phyloP scores from a whole-genome alignment of 2,329 filamentous ascomycete genomes.

The Hymenoscyphus infarciens region DNA sequence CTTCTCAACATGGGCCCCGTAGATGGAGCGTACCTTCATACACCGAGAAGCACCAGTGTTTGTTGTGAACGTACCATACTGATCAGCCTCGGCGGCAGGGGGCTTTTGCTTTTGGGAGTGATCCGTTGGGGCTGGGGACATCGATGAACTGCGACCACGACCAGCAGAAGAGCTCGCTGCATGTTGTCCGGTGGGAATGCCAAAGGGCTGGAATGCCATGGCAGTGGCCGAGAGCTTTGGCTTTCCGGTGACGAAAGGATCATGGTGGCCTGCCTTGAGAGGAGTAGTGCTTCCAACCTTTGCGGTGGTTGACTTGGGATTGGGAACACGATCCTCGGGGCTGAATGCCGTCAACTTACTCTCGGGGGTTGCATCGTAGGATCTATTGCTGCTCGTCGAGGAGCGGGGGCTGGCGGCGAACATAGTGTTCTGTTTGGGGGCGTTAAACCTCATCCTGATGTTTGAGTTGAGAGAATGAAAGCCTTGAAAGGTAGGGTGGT shows the following conservation, averaged over 20 bases:
- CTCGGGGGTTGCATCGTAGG: constrained; percentile 60
- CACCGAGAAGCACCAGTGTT: constrained; percentile 28
- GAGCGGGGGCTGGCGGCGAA: constrained; percentile 37
- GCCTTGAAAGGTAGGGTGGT: no score
- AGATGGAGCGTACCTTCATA: constrained; percentile 30
- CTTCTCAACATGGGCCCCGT: constrained; percentile 19
- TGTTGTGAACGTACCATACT: constrained; percentile 31
- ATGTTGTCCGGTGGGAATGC: constrained; percentile 12
- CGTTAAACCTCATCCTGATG: background rate
- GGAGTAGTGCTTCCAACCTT: constrained; percentile 28
- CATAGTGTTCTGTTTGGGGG: background rate
- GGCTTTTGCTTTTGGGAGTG: constrained; percentile 8
- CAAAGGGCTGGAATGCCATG: constrained; percentile 55
- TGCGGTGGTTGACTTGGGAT: constrained; percentile 6
- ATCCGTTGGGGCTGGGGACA: background rate
- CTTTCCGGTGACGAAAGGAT: constrained; percentile 49
- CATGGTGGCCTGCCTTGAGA: constrained; percentile 21
- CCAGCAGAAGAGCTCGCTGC: background rate
- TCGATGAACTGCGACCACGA: background rate
- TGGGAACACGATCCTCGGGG: constrained; percentile 46
- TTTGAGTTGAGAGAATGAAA: background rate
- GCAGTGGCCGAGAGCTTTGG: constrained; percentile 59
- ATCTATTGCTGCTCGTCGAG: constrained; percentile 50
- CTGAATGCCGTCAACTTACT: constrained; percentile 63
- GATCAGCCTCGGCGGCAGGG: constrained; percentile 1